Conservation (phyloP, 148 eudicot genomes). For the Cornus controversa region DNA sequence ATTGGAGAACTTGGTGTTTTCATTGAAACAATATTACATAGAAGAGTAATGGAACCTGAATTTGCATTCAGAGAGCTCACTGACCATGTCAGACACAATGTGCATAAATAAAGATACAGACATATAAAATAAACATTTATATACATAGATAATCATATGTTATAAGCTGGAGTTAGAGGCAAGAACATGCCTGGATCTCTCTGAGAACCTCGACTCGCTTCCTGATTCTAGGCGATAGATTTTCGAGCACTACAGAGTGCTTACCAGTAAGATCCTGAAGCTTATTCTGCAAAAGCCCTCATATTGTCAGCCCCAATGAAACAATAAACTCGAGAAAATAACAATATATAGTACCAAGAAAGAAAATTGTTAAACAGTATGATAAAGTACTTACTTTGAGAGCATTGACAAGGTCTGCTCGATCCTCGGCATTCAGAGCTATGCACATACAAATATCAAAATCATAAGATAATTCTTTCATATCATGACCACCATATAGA, state of each 20-base stretch:
- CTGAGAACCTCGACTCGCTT: slow-evolving; percentile 36
- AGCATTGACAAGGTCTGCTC: slow-evolving; percentile 32
- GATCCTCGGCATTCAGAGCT: slow-evolving; percentile 35
- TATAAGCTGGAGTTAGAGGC: not conserved
- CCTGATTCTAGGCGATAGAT: slow-evolving; percentile 26
- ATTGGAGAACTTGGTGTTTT: too few species aligned
- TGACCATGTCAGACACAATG: not conserved
- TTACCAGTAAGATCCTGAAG: slow-evolving; percentile 34
- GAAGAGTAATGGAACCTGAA: not conserved
- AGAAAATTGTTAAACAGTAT: not conserved
- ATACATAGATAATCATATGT: not conserved
- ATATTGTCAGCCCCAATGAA: not conserved
- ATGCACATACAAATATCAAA: slow-evolving; percentile 8
- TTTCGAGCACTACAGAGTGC: slow-evolving; percentile 33
- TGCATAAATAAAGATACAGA: not conserved
- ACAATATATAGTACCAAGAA: not conserved
- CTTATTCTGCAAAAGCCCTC: slow-evolving; percentile 22
- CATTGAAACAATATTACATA: too few species aligned
- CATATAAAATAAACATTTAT: too few species aligned
- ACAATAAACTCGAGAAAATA: not conserved
- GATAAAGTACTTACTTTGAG: slow-evolving; percentile 25
- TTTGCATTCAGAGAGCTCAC: not conserved
- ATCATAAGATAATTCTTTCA: not conserved
- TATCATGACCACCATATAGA: not conserved
- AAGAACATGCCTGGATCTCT: slow-evolving; percentile 33